Conservation (phyloP, 768 basidiomycete genomes). For the Kwoniella mangroviensis region DNA sequence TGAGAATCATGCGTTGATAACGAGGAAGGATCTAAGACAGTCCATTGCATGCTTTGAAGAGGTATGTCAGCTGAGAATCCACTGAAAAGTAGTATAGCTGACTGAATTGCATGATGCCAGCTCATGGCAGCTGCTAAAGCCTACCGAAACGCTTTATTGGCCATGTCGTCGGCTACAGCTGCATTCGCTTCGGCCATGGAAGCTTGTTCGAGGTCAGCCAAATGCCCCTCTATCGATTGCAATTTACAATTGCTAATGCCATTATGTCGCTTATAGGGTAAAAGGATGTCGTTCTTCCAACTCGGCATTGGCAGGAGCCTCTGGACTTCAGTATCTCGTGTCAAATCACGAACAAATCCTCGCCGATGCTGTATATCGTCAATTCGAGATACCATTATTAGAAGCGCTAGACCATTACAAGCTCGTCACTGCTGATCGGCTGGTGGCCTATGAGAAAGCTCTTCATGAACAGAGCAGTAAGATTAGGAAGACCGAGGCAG, state of each 20-base stretch:
- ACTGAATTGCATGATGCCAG: slow-evolving; percentile 58
- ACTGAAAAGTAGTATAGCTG: not conserved
- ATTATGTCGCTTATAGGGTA: slow-evolving; percentile 52
- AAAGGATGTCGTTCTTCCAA: slow-evolving; percentile 59
- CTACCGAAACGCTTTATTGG: slow-evolving; percentile 79
- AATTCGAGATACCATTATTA: slow-evolving; percentile 86
- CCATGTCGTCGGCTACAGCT: slow-evolving; percentile 81
- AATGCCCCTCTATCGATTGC: not conserved
- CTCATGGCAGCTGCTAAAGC: slow-evolving; percentile 74
- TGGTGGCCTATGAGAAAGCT: slow-evolving; percentile 77
- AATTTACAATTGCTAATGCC: slow-evolving; percentile 66
- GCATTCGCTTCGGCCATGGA: slow-evolving; percentile 85
- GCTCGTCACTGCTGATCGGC: slow-evolving; percentile 66
- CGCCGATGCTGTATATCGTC: slow-evolving; percentile 81
- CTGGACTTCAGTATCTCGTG: slow-evolving; percentile 87
- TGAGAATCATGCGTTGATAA: slow-evolving; percentile 48
- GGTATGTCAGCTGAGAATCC: slow-evolving; percentile 24
- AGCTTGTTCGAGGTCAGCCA: slow-evolving; percentile 73
- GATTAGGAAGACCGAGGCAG: slow-evolving; percentile 82
- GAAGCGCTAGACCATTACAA: slow-evolving; percentile 80
- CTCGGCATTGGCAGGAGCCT: slow-evolving; percentile 77
- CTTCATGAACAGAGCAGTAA: slow-evolving; percentile 80
- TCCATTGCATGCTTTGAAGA: slow-evolving; percentile 56
- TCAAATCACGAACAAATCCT: slow-evolving; percentile 91
- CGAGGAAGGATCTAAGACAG: slow-evolving; percentile 51